These are phyloP conservation scores for cucumber (Cucumis sativus) DNA, from an alignment of 306 rosid species.

Conservation along the genomic window Cucumber_9930_V3 NC_026658.2:16146001-16146500, in stretches of 20 bases:
- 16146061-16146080: neutral
- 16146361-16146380: conserved; percentile 30
- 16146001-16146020: neutral
- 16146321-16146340: conserved; percentile 51
- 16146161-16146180: neutral
- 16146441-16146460: conserved; percentile 18
- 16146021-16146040: neutral
- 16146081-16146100: neutral
- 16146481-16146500: conserved; percentile 21
- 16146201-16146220: neutral
- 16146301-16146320: conserved; percentile 19
- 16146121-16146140: too few relatives aligned
- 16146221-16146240: neutral
- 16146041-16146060: neutral
- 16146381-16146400: conserved; percentile 25
- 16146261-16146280: neutral
- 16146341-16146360: conserved; percentile 89
- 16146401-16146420: conserved; percentile 31
- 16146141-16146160: neutral
- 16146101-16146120: neutral
- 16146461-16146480: conserved; percentile 19
- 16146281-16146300: neutral
- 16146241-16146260: neutral
- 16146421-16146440: conserved; percentile 14
- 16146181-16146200: neutral